Base-by-base conservation (phyloP, 2,329 filamentous ascomycete genomes). In the Fusarium algeriense region DNA sequence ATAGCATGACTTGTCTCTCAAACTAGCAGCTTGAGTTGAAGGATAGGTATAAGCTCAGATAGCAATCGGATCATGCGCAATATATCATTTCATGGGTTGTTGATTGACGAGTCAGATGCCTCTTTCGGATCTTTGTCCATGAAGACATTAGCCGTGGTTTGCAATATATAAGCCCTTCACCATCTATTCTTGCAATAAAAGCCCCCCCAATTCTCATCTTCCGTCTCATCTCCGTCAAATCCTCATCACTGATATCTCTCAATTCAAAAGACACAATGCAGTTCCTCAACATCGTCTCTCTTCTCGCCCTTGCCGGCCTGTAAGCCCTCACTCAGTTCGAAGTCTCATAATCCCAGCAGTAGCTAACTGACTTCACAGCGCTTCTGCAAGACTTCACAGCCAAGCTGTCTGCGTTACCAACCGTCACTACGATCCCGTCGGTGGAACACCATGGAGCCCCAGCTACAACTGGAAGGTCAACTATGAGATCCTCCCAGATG, bases 401-500 rank as follows among this genome's bases (percentile, higher is more conserved):
- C 37, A 60, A n/a, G 66, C 66, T 6, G 65, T 65, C 9, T 69
- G 65, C n/a, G 38, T 69, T 15, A 35, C 44, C 5, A 55, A 64
- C 44, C 56, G 66, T 2, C 11, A 40, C 3, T 69, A 59, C 43
- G n/a, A 20, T 0, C 1, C 17, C 4, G 14, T 15, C 1, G 66
- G 66, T 0, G 66, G 65, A n/a, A 69, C 66, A 0, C 9, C 65
- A 35, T 69, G 53, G n/a, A 69, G 65, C 26, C 30, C 43, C 12
- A 71, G 64, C 15, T 71, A 71, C 32, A 71, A 50, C 30, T 71
- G 58, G 64, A 45, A 37, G 5, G 59, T 64, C 6, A 53, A 68
- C 26, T 71, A 60, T 19, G 69, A 71, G 17, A 48, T 71, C 13
- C 64, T 71, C 2, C 58, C 59, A 1, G 65, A 43, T 6, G 56